Evolutionary conservation across 106 monocot genomes (phyloP), one percentile per base, ranked within the genome.

Genomic region (Posidonia australis): DNA sequence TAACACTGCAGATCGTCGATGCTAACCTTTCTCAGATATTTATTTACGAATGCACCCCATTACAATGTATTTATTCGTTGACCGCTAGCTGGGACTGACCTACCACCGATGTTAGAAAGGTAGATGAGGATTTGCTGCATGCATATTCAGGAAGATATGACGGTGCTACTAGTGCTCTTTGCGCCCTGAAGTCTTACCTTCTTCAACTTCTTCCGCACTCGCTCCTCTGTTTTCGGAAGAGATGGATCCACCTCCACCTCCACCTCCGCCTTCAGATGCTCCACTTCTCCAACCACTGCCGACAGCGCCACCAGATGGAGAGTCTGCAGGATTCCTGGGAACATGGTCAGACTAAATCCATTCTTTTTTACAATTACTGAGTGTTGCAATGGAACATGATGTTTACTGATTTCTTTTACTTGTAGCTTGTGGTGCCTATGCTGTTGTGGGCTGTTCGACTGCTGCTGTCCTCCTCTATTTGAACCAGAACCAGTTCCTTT

Each of bases 351-450:
- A 51, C 49, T 51, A 51, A 51, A 51, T 21, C 56, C 12, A 56
- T 56, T 57, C 24, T 56, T 20, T 27, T 13, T 13, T 24, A 13
- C 10, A 25, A 13, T 13, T 0, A 23, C 13, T 24, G 56, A 5
- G 56, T 27, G n/a, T 27, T 57, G 23, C 24, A 22, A 13, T 28
- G 56, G 27, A 13, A 24, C 24, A 25, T 57, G 56, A 27, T 10
- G 56, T 24, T 23, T 24, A 23, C 22, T 28, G 13, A 9, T 21
- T 28, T 57, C 23, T 25, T 57, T 25, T 23, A 13, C 24, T 57
- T 57, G 56, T 13, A 57, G 56, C 26, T 27, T 57, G 10, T 57
- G 56, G 56, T 57, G 56, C 20, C 56, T 57, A 17, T 57, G 56
- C 56, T 57, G 56, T 16, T 57, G 56, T 57, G 22, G 23, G 22